phyloP scores from a whole-genome alignment of 129 eudicot species.

The Erigeron canadensis region DNA sequence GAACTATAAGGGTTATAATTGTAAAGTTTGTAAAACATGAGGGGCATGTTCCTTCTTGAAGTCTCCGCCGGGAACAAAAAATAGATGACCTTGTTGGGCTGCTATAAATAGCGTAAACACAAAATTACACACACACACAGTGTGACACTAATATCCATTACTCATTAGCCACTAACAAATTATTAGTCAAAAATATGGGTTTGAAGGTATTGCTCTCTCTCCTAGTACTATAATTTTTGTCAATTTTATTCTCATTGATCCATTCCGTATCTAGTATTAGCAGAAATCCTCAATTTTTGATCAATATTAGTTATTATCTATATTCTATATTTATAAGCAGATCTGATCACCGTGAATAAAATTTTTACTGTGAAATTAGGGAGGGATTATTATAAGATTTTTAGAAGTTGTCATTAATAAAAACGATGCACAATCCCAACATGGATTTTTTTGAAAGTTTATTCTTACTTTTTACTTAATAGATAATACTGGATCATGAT shows the following conservation, averaged over 20 bases:
- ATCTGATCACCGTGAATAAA: constrained; percentile 5
- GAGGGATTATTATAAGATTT: no score
- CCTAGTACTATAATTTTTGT: neutral
- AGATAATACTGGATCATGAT: no score
- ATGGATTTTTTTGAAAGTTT: no score
- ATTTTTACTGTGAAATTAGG: no score
- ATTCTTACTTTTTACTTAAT: no score
- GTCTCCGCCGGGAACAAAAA: constrained; percentile 30
- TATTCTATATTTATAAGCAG: neutral
- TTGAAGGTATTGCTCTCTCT: constrained; percentile 30
- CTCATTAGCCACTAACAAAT: constrained; percentile 12
- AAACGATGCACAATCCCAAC: no score
- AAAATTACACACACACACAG: constrained; percentile 23
- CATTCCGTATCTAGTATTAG: neutral
- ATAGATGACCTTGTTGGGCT: neutral
- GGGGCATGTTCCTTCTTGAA: constrained; percentile 14
- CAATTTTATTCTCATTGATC: neutral
- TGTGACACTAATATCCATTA: neutral
- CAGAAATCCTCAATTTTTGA: neutral
- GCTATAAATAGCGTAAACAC: constrained; percentile 32
- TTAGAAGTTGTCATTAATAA: no score
- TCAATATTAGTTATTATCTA: neutral
- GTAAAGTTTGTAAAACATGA: neutral
- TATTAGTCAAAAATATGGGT: constrained; percentile 30
- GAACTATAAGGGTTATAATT: constrained; percentile 8